A percentile compares a stretch with the other conserved stretches of the same genome.
Conservation (phyloP, 2,329 filamentous ascomycete genomes). For the Ophiocordyceps camponoti-leonardi region DNA sequence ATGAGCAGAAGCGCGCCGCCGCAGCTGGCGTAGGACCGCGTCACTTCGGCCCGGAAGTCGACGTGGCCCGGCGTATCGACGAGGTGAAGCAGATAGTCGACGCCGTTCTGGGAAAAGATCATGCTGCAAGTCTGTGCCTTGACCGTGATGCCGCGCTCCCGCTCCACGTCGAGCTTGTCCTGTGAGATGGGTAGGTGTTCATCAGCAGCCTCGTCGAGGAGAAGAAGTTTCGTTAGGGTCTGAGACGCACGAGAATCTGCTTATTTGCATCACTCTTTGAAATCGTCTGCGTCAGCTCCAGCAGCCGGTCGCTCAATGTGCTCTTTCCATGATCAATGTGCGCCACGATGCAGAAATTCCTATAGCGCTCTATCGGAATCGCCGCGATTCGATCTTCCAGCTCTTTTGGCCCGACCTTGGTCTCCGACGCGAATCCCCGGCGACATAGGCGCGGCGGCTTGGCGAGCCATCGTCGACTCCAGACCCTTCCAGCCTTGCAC, state of each 20-base stretch:
- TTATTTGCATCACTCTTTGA: constrained; percentile 66
- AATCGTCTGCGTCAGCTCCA: constrained; percentile 92
- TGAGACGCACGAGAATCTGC: constrained; percentile 51
- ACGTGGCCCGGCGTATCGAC: constrained; percentile 97
- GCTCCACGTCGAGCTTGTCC: constrained; percentile 92
- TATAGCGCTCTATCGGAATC: constrained; percentile 63
- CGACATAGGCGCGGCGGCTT: constrained; percentile 1
- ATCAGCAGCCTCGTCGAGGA: constrained; percentile 3
- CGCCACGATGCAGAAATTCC: constrained; percentile 97
- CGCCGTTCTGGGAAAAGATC: constrained; percentile 74
- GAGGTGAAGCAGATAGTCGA: constrained; percentile 85
- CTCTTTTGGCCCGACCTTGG: constrained; percentile 14
- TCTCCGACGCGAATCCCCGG: constrained; percentile 4
- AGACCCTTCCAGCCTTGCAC: constrained; percentile 18
- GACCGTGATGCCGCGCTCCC: constrained; percentile 91
- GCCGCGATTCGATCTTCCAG: constrained; percentile 41
- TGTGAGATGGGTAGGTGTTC: not conserved
- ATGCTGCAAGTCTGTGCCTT: constrained; percentile 98
- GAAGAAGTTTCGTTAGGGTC: not conserved
- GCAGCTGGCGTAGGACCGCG: constrained; percentile 87
- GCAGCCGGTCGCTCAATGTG: constrained; percentile 77
- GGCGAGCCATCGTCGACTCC: constrained; percentile 16
- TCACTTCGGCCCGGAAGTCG: constrained; percentile 93
- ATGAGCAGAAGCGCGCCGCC: constrained; percentile 84
- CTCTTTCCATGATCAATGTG: constrained; percentile 99